Evolutionary conservation across 2,329 filamentous ascomycete genomes (phyloP).

Genomic region (Ophiostoma australiae): DNA sequence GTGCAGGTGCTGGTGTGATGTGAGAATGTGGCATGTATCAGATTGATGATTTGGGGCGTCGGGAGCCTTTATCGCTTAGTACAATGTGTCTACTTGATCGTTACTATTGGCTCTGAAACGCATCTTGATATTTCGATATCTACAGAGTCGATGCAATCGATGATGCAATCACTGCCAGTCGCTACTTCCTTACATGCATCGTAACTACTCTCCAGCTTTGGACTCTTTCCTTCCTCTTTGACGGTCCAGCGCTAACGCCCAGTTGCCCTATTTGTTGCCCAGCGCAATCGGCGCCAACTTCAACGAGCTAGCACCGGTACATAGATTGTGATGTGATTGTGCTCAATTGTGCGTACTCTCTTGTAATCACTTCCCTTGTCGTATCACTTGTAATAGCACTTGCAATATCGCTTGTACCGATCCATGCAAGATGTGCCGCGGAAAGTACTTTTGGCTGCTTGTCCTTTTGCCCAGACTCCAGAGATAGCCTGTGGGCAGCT

Average conservation of each 20-base stretch:
- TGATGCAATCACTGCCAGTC: neutral
- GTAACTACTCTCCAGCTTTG: too few species aligned
- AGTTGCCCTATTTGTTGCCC: neutral
- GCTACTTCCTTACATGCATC: neutral
- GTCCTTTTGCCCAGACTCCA: neutral
- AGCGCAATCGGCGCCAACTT: neutral
- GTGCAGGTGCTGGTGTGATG: neutral
- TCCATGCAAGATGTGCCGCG: neutral
- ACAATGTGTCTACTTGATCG: too few species aligned
- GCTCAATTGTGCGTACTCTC: too few species aligned
- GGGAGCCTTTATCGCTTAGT: neutral
- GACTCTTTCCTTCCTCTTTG: too few species aligned
- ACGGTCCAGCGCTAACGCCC: neutral
- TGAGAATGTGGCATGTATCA: neutral
- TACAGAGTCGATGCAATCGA: neutral
- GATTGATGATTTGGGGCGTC: neutral
- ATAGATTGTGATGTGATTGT: neutral
- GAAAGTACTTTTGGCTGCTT: neutral
- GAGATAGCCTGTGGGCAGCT: neutral
- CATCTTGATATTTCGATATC: too few species aligned
- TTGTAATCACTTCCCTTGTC: too few species aligned
- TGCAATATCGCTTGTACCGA: neutral
- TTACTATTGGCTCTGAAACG: too few species aligned
- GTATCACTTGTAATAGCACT: neutral
- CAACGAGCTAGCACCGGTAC: neutral